A percentile compares a stretch with the other conserved stretches of the same genome.
phyloP scores from a whole-genome alignment of 306 rosid species.

The Psophocarpus tetragonolobus region DNA sequence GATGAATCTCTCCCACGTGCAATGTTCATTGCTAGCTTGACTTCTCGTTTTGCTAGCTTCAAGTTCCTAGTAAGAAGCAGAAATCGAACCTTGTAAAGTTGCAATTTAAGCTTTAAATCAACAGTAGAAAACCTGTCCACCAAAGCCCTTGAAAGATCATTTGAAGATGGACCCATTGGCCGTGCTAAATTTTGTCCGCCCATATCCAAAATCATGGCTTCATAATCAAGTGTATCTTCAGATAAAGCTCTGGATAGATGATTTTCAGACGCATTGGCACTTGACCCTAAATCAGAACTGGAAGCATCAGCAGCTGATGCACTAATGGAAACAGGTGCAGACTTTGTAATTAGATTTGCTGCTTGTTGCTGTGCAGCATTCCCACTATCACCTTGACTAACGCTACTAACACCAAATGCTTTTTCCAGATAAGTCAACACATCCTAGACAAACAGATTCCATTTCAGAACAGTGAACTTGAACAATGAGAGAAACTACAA shows the following conservation, averaged over 20 bases:
- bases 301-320: slow-evolving; percentile 64
- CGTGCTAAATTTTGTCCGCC: slow-evolving; percentile 65
- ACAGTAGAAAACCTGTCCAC: slow-evolving; percentile 70
- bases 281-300: slow-evolving; percentile 66
- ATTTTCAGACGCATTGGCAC: slow-evolving; percentile 66
- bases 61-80: slow-evolving; percentile 85
- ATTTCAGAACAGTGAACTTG: slow-evolving; percentile 34
- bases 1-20: slow-evolving; percentile 89
- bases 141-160: slow-evolving; percentile 64
- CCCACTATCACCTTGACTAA: slow-evolving; percentile 71
- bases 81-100: slow-evolving; percentile 90
- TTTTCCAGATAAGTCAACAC: slow-evolving; percentile 83
- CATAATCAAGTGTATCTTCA: slow-evolving; percentile 83
- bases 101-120: slow-evolving; percentile 89
- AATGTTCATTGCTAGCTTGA: slow-evolving; percentile 91
- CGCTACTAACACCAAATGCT: slow-evolving; percentile 72
- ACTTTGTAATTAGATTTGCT: slow-evolving; percentile 58
- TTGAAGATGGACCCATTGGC: slow-evolving; percentile 65
- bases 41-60: slow-evolving; percentile 96
- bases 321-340: slow-evolving; percentile 57
- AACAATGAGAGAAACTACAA: slow-evolving; percentile 28
- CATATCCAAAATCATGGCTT: slow-evolving; percentile 66
- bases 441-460: slow-evolving; percentile 61
- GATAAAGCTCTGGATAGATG: slow-evolving; percentile 67
- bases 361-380: slow-evolving; percentile 59